Conservation (phyloP, 352 stramenopile species). For the Globisporangium orthogonon region DNA sequence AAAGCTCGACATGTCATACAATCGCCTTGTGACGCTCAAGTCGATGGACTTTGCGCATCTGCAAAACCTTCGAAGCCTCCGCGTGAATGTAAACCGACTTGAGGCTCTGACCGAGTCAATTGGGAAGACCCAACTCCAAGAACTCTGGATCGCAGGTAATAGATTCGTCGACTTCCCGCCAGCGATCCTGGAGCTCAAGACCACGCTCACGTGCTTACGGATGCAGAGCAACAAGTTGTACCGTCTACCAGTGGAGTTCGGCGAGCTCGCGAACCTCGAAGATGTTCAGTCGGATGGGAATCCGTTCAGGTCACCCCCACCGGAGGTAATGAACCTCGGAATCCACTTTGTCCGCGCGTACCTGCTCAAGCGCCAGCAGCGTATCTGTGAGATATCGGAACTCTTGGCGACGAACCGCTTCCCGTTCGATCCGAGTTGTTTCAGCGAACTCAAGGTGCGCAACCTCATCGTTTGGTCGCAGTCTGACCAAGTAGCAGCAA, state of each 20-base stretch:
- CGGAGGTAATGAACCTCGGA: conserved; percentile 53
- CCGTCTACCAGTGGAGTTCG: conserved; percentile 52
- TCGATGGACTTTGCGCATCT: conserved; percentile 37
- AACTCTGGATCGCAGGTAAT: conserved; percentile 60
- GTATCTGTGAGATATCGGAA: conserved; percentile 39
- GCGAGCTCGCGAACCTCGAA: conserved; percentile 30
- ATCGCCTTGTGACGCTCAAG: conserved; percentile 41
- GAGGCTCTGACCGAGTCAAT: conserved; percentile 35
- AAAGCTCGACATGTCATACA: conserved; percentile 62
- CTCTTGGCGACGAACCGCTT: conserved; percentile 34
- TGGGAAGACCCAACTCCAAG: conserved; percentile 27
- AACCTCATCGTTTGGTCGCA: conserved; percentile 18
- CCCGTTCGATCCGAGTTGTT: conserved; percentile 28
- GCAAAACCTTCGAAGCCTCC: conserved; percentile 26
- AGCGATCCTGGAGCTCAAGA: conserved; percentile 30
- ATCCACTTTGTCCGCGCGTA: conserved; percentile 45
- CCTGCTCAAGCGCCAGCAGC: conserved; percentile 49
- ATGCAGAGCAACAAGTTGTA: conserved; percentile 74
- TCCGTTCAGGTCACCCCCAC: conserved; percentile 61
- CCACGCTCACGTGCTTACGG: conserved; percentile 32
- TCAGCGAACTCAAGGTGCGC: conserved; percentile 31
- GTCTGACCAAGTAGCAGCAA: neutral
- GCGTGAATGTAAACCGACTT: conserved; percentile 45
- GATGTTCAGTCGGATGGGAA: conserved; percentile 62
- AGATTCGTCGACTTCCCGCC: conserved; percentile 36